Evolutionary conservation across 805 yeast species (phyloP).

Genomic region (Candida ovalis): DNA sequence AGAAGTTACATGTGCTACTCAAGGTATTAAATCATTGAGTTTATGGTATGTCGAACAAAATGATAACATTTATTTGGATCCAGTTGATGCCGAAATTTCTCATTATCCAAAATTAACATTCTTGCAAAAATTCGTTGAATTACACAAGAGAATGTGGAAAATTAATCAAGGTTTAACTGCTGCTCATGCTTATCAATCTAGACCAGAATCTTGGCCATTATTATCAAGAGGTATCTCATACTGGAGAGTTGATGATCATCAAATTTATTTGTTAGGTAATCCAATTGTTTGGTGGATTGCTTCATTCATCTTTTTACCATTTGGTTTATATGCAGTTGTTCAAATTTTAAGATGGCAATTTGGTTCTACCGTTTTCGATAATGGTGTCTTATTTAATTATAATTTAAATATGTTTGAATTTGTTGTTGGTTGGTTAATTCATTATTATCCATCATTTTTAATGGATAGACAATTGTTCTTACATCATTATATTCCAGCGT

Average conservation of each 20-base stretch:
- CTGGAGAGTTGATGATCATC: constrained; percentile 56
- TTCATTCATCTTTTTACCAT: constrained; percentile 48
- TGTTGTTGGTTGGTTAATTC: constrained; percentile 66
- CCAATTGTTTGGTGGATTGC: constrained; percentile 78
- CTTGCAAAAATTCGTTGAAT: constrained; percentile 58
- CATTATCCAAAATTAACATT: constrained; percentile 53
- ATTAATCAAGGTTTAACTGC: constrained; percentile 66
- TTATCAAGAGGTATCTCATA: constrained; percentile 76
- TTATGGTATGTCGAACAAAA: constrained; percentile 77
- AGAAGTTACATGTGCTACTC: constrained; percentile 77
- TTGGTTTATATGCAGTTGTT: constrained; percentile 44
- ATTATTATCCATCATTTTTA: constrained; percentile 70
- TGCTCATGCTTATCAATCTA: constrained; percentile 68
- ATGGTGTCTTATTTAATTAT: constrained; percentile 58
- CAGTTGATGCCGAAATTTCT: constrained; percentile 42
- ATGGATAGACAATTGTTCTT: constrained; percentile 93
- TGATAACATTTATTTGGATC: constrained; percentile 42
- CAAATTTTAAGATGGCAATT: constrained; percentile 61
- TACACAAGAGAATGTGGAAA: constrained; percentile 74
- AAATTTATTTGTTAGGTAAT: constrained; percentile 72
- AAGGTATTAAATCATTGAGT: constrained; percentile 56
- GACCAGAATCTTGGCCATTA: constrained; percentile 73
- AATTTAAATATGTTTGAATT: constrained; percentile 61
- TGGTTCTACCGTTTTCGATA: constrained; percentile 33
- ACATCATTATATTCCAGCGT: constrained; percentile 91